Conservation (phyloP, 768 basidiomycete genomes). For the Glaciozyma martinii region DNA sequence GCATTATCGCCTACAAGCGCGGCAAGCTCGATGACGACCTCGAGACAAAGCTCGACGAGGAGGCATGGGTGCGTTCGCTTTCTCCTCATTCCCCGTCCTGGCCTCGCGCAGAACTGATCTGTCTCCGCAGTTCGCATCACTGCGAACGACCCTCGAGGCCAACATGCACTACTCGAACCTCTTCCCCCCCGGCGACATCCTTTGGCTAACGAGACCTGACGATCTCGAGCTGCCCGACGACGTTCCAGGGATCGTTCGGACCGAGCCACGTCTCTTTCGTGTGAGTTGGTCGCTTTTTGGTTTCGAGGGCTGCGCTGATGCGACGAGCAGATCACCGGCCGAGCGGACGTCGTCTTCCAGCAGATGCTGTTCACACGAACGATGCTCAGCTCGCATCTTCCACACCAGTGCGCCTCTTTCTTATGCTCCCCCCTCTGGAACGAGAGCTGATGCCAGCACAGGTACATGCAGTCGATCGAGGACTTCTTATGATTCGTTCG, state of each 20-base stretch:
- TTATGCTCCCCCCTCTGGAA: not conserved
- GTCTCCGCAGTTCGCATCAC: not conserved
- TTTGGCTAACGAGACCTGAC: not conserved
- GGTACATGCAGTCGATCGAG: not conserved
- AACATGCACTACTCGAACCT: not conserved
- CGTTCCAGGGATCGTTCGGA: not conserved
- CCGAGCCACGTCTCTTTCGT: not conserved
- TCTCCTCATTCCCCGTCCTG: no score
- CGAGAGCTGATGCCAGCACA: not conserved
- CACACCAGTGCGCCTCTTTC: not conserved
- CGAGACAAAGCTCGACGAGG: not conserved
- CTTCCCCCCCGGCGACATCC: constrained; percentile 5
- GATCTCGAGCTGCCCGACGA: not conserved
- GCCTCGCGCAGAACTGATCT: not conserved
- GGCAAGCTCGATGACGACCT: not conserved
- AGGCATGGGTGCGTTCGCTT: not conserved
- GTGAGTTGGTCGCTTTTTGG: not conserved
- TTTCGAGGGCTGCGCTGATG: not conserved
- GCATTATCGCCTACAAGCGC: not conserved
- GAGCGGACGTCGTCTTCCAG: not conserved
- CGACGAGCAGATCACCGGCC: not conserved
- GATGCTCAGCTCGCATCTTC: constrained; percentile 1
- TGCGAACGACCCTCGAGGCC: not conserved
- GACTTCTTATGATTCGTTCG: not conserved
- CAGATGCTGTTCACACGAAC: not conserved